These are phyloP conservation scores for Solanum pimpinellifolium DNA, from an alignment of 257 asterid species.

Conservation along the genomic window DNA sequence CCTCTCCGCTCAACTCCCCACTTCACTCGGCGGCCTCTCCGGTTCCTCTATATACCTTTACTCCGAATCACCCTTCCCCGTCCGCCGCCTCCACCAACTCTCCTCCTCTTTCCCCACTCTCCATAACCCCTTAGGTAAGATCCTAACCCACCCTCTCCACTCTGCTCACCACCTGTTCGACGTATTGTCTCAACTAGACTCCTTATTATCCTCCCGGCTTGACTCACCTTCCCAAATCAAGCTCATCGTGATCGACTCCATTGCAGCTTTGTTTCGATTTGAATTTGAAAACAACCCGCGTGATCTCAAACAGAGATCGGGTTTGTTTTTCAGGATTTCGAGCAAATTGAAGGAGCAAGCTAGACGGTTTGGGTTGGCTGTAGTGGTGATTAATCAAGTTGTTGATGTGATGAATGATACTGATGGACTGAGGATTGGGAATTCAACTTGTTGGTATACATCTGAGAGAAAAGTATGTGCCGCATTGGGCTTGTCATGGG, in stretches of 20 bases:
- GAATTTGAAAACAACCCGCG: slow-evolving; percentile 58
- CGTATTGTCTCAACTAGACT: slow-evolving; percentile 57
- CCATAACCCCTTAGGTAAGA: slow-evolving; percentile 28
- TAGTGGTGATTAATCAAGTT: slow-evolving; percentile 81
- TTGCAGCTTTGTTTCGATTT: slow-evolving; percentile 75
- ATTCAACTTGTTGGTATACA: slow-evolving; percentile 31
- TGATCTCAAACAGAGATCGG: slow-evolving; percentile 57
- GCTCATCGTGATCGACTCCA: slow-evolving; percentile 69
- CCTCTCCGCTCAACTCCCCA: slow-evolving; percentile 71
- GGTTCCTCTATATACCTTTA: slow-evolving; percentile 74
- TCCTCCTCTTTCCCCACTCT: slow-evolving; percentile 28
- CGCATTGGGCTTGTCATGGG: slow-evolving; percentile 88
- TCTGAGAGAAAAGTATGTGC: slow-evolving; percentile 74
- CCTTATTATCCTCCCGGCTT: slow-evolving; percentile 5
- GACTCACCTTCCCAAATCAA: slow-evolving; percentile 24
- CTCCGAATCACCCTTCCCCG: slow-evolving; percentile 80
- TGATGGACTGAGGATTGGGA: slow-evolving; percentile 47
- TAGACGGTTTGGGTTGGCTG: slow-evolving; percentile 49
- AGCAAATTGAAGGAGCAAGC: slow-evolving; percentile 54
- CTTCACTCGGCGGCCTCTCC: slow-evolving; percentile 64
- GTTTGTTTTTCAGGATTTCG: slow-evolving; percentile 61
- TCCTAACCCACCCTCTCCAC: slow-evolving; percentile 50
- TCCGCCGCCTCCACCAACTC: slow-evolving; percentile 72
- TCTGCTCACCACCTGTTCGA: slow-evolving; percentile 86
- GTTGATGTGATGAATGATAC: slow-evolving; percentile 57